A percentile compares a stretch with the other conserved stretches of the same genome.
These are phyloP conservation scores for Adansonia madagascariensis DNA, from an alignment of 441 rosid species.

Conservation along the genomic window DNA sequence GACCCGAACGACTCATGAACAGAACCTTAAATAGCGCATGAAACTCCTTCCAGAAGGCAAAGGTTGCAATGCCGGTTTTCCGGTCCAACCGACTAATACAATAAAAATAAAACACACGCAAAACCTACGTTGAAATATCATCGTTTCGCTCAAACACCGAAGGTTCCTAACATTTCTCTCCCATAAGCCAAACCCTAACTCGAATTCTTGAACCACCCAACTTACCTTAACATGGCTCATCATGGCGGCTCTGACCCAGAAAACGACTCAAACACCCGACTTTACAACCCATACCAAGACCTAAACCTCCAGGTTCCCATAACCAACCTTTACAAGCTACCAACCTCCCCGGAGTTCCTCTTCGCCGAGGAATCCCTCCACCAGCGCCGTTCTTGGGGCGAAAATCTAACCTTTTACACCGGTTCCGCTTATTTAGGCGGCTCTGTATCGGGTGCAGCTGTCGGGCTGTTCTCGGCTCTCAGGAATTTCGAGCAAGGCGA, in stretches of 20 bases:
- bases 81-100: constrained; percentile 14
- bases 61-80: not conserved
- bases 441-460: constrained; percentile 61
- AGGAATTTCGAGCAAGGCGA: constrained; percentile 73
- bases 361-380: constrained; percentile 76
- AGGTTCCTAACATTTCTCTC: not conserved
- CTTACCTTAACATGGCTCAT: constrained; percentile 30
- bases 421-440: constrained; percentile 77
- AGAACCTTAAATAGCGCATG: too few species aligned
- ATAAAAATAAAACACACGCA: not conserved
- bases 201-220: not conserved
- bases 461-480: constrained; percentile 60
- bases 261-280: constrained; percentile 48
- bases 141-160: not conserved
- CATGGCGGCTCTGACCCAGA: constrained; percentile 42
- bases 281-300: constrained; percentile 86
- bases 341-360: constrained; percentile 89
- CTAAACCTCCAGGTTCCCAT: constrained; percentile 66
- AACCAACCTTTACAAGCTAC: constrained; percentile 70
- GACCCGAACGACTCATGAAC: too few species aligned
- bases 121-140: not conserved
- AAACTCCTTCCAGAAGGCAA: not conserved
- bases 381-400: constrained; percentile 97
- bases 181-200: constrained; percentile 22
- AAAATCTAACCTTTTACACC: constrained; percentile 90